Evolutionary conservation across 2,329 filamentous ascomycete genomes (phyloP).

Genomic region (Penicillium sp.): DNA sequence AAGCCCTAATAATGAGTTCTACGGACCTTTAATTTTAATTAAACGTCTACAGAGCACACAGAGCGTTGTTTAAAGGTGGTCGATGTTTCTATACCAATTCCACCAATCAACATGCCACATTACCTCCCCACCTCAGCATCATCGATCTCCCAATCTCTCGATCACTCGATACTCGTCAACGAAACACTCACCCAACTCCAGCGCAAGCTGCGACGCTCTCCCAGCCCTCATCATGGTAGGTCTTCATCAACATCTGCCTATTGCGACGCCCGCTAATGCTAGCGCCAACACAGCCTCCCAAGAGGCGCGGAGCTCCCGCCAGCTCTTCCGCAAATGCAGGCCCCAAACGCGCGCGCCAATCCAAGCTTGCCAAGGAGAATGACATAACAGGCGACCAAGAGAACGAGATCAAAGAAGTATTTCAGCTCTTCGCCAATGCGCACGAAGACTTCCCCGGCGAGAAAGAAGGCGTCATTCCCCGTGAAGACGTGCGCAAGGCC

Average conservation of each 20-base stretch:
- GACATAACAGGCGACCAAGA: conserved; percentile 81
- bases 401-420: conserved; percentile 86
- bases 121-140: neutral
- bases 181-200: neutral
- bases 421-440: conserved; percentile 66
- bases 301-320: conserved; percentile 33
- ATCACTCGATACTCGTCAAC: neutral
- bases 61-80: conserved; percentile 3
- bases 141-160: neutral
- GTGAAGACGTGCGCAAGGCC: conserved; percentile 66
- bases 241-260: neutral
- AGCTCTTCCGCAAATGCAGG: conserved; percentile 28
- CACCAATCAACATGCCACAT: neutral
- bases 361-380: conserved; percentile 90
- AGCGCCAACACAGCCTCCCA: conserved; percentile 31
- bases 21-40: conserved; percentile 63
- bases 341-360: conserved; percentile 57
- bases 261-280: neutral
- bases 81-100: conserved; percentile 19
- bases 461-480: conserved; percentile 68
- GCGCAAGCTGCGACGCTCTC: neutral
- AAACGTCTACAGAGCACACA: conserved; percentile 49
- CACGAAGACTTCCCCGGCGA: conserved; percentile 65
- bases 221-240: conserved; percentile 20
- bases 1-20: conserved; percentile 47